These are phyloP conservation scores for Entomortierella chlamydospora DNA, from an alignment of 192 early-diverging fungal species.

Conservation along the genomic window DNA sequence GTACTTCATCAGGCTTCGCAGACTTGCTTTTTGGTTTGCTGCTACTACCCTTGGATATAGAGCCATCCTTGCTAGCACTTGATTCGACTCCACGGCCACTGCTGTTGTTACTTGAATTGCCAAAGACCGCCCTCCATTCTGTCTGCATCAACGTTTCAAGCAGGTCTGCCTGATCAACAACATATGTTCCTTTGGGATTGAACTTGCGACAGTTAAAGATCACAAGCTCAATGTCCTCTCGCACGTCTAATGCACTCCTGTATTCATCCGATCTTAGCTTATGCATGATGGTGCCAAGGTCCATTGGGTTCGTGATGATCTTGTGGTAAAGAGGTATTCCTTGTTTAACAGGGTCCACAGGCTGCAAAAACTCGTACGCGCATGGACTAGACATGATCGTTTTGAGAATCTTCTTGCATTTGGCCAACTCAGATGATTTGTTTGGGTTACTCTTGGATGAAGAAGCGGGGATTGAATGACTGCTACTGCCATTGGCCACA, in stretches of 20 bases:
- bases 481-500: background rate
- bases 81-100: background rate
- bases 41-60: background rate
- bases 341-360: constrained; percentile 69
- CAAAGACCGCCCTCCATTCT: constrained; percentile 55
- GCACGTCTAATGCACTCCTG: constrained; percentile 57
- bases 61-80: background rate
- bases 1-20: constrained; percentile 3
- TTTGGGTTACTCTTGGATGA: constrained; percentile 4
- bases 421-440: constrained; percentile 38
- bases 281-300: constrained; percentile 72
- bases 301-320: constrained; percentile 78
- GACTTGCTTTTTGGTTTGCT: constrained; percentile 41
- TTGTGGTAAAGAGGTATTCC: constrained; percentile 73
- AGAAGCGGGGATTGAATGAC: background rate
- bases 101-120: constrained; percentile 1
- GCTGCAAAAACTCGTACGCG: constrained; percentile 72
- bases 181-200: constrained; percentile 65
- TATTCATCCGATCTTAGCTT: constrained; percentile 71
- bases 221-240: constrained; percentile 68
- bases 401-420: constrained; percentile 51
- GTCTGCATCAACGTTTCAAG: constrained; percentile 57
- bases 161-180: constrained; percentile 61
- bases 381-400: constrained; percentile 65
- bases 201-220: constrained; percentile 77